Conservation (phyloP, 73 alveolate genomes). For the Symbiodinium natans region DNA sequence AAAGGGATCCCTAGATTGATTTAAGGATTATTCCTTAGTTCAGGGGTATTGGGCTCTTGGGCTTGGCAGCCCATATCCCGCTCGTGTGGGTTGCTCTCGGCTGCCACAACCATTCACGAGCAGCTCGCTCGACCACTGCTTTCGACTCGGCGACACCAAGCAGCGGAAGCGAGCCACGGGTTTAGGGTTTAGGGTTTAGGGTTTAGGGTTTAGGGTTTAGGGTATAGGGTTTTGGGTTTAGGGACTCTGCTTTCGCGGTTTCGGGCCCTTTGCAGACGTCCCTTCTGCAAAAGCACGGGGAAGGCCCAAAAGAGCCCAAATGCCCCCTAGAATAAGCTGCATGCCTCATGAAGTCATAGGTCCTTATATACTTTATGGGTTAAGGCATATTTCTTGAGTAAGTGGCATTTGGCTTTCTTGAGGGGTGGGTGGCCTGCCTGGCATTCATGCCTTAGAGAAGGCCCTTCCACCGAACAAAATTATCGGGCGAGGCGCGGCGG, state of each 20-base stretch:
- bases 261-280: too few species aligned
- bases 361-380: background rate
- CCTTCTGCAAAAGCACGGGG: too few species aligned
- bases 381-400: background rate
- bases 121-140: background rate
- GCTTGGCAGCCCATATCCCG: background rate
- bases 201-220: too few species aligned
- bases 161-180: slow-evolving; percentile 17
- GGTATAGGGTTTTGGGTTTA: too few species aligned
- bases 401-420: background rate
- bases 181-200: too few species aligned
- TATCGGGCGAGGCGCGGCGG: background rate
- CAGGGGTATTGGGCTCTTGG: too few species aligned
- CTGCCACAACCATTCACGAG: background rate
- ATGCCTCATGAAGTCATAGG: background rate
- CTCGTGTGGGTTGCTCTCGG: background rate
- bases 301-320: too few species aligned
- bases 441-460: background rate
- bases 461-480: background rate
- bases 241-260: too few species aligned
- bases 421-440: background rate
- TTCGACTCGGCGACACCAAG: slow-evolving; percentile 15
- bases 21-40: too few species aligned
- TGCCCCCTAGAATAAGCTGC: too few species aligned
- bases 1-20: too few species aligned